Evolutionary conservation across 2,329 filamentous ascomycete genomes (phyloP), one percentile per base, ranked within the genome.

Genomic region (Cordyceps sp.): DNA sequence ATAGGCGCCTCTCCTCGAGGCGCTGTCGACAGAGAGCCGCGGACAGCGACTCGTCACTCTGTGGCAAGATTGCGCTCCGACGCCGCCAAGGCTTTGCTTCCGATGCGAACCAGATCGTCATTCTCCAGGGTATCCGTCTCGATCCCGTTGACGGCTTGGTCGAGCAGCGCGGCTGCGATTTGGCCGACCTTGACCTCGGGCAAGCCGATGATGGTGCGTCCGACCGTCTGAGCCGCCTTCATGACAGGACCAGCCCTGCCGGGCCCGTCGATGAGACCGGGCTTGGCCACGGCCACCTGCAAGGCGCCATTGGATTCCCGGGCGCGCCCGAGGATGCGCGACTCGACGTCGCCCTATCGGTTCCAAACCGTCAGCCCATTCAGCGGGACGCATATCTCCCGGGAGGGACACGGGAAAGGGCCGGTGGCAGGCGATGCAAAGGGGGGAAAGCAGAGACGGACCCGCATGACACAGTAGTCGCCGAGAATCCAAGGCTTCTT

Each of bases 321-420:
- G 3, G 58, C 58, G 15, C 54, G 57, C 2, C 49, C 49, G 4
- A 66, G 49, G 4, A 68, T 46, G 14, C 47, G 42, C 7, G 41
- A 55, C 38, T 69, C 66, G 0, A 57, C 54, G 26, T 62, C 54
- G 6, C 64, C 64, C 64, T 68, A n/a, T n/a, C n/a, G n/a, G n/a
- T n/a, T n/a, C n/a, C n/a, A n/a, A n/a, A n/a, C n/a, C 6, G n/a
- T 30, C 18, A 24, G 30, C 15, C 12, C 18, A 10, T n/a, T 29
- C 17, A n/a, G 18, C 16, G 4, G 10, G 13, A 23, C 21, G 21
- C 22, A 29, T 36, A 23, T 18, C 19, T 13, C 14, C 36, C 3
- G 19, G 3, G 14, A 4, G 9, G n/a, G n/a, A n/a, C n/a, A 14
- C 4, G 4, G 1, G 10, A n/a, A 3, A 29, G 28, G 15, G 2